A percentile compares a stretch with the other conserved stretches of the same genome.
Conservation (phyloP, 768 basidiomycete species). For the Boletus fagicola region DNA sequence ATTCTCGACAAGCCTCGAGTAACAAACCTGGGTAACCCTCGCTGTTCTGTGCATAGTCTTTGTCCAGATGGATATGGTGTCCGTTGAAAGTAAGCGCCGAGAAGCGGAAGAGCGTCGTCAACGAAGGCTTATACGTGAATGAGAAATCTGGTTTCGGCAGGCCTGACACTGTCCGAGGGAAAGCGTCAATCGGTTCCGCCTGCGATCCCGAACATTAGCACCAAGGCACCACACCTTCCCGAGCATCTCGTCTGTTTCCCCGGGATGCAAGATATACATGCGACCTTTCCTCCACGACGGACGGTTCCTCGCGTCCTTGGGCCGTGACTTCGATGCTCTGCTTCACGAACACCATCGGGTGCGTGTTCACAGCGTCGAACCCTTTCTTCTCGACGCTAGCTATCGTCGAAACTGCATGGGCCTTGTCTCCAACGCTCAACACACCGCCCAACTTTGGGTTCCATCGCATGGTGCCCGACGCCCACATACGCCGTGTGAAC, state of each 20-base stretch:
- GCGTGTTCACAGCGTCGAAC: constrained; percentile 45
- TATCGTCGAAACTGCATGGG: constrained; percentile 48
- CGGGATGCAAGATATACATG: constrained; percentile 61
- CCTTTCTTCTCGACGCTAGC: constrained; percentile 60
- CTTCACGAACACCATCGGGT: constrained; percentile 75
- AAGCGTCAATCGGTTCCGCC: background rate
- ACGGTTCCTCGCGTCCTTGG: constrained; percentile 43
- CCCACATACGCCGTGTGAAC: constrained; percentile 82
- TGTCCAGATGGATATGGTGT: constrained; percentile 82
- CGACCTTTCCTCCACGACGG: constrained; percentile 59
- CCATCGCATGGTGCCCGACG: constrained; percentile 68
- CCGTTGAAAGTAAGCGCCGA: constrained; percentile 86
- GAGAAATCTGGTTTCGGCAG: constrained; percentile 56
- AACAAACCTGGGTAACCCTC: constrained; percentile 70
- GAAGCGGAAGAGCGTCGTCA: constrained; percentile 78
- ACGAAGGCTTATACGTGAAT: constrained; percentile 63
- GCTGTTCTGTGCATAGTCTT: constrained; percentile 58
- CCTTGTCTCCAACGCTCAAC: constrained; percentile 53
- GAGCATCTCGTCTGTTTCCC: constrained; percentile 32
- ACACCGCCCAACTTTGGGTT: constrained; percentile 37
- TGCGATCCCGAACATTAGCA: background rate
- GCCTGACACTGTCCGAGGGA: constrained; percentile 42
- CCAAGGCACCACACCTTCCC: constrained; percentile 40
- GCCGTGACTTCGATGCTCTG: constrained; percentile 55
- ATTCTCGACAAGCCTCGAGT: background rate